Evolutionary conservation across 2,329 filamentous ascomycete species (phyloP).

Genomic region (Colletotrichum brevisporum): DNA sequence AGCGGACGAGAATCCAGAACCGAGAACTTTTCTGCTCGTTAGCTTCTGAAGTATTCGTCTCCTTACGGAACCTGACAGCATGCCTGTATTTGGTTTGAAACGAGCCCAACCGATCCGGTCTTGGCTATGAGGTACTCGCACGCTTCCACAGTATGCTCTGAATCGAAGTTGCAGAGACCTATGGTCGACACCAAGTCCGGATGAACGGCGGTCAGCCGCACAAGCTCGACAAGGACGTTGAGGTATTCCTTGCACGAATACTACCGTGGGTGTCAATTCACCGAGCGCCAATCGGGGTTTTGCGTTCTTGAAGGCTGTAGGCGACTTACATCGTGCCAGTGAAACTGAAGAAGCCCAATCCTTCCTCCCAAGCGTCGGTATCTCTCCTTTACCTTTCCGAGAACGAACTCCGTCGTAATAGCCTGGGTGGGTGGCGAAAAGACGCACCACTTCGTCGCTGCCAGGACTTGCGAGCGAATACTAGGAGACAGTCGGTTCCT

Average conservation of each 20-base stretch:
- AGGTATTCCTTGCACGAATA: slow-evolving; percentile 24
- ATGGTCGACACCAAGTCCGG: slow-evolving; percentile 25
- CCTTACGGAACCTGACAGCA: too few species aligned
- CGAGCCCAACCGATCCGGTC: slow-evolving; percentile 18
- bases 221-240: slow-evolving; percentile 17
- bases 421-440: slow-evolving; percentile 45
- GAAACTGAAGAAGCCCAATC: slow-evolving; percentile 53
- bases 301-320: not conserved
- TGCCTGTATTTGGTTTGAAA: not conserved
- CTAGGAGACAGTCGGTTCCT: slow-evolving; percentile 45
- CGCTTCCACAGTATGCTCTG: slow-evolving; percentile 20
- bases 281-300: too few species aligned
- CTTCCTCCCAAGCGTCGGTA: slow-evolving; percentile 49
- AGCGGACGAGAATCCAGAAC: too few species aligned
- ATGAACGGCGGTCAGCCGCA: slow-evolving; percentile 1
- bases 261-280: too few species aligned
- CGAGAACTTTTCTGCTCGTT: too few species aligned
- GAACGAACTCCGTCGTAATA: slow-evolving; percentile 47
- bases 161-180: slow-evolving; percentile 28
- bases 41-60: too few species aligned
- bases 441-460: slow-evolving; percentile 54
- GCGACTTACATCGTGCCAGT: slow-evolving; percentile 52
- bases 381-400: slow-evolving; percentile 49
- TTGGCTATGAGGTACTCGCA: slow-evolving; percentile 33
- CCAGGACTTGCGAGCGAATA: slow-evolving; percentile 43